Conservation (phyloP, 257 asterid species). For the Primulina eburnea region DNA sequence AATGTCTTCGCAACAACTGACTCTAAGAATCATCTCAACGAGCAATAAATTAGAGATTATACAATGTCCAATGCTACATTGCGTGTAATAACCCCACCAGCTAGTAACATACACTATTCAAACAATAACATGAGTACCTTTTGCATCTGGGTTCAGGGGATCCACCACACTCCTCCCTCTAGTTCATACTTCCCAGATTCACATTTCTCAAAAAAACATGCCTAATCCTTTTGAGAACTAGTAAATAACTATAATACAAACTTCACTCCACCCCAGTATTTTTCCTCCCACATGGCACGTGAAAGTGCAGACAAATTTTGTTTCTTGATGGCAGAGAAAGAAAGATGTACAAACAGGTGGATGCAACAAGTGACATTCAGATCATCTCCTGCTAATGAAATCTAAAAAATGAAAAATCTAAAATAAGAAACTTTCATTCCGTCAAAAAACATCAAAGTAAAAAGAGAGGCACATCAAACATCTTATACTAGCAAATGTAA, state of each 20-base stretch:
- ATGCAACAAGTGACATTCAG: background rate
- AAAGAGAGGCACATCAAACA: slow-evolving; percentile 13
- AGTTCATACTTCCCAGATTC: background rate
- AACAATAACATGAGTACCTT: background rate
- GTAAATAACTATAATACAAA: background rate
- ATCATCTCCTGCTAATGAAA: background rate
- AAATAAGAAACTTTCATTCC: background rate
- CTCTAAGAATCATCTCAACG: background rate
- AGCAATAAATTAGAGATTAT: background rate
- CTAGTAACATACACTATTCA: background rate
- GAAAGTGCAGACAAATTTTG: slow-evolving; percentile 12
- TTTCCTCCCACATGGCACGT: background rate
- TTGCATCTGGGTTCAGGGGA: background rate
- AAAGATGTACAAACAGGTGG: background rate
- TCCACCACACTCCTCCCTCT: background rate
- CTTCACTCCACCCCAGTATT: background rate
- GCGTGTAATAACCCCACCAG: background rate
- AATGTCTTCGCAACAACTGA: background rate
- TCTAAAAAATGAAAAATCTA: background rate
- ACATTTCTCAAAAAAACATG: background rate
- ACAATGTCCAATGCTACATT: background rate
- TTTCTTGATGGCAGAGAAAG: background rate
- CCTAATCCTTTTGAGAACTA: background rate
- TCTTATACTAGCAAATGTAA: slow-evolving; percentile 23
- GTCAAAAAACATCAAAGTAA: background rate